phyloP scores from a whole-genome alignment of 805 yeast genomes.

The Yarrowia sp. region DNA sequence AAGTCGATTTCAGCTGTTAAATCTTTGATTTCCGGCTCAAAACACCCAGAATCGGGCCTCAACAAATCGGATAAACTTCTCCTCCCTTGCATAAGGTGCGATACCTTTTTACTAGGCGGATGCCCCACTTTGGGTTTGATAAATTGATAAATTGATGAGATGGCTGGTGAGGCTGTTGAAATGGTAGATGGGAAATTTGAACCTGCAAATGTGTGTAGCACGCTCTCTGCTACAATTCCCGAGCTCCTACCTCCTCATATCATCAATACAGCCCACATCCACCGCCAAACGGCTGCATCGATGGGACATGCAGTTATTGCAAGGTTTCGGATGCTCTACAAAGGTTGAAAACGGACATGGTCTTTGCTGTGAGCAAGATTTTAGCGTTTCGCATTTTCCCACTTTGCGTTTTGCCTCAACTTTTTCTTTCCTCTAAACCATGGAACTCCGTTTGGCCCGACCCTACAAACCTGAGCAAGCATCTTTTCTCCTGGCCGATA shows the following conservation, averaged over 20 bases:
- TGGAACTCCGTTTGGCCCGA: too few species aligned
- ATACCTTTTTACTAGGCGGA: not conserved
- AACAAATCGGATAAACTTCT: not conserved
- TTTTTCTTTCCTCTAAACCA: not conserved
- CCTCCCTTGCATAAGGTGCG: constrained; percentile 1
- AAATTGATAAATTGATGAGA: too few species aligned
- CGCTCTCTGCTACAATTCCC: too few species aligned
- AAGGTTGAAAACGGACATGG: not conserved
- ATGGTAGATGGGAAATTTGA: too few species aligned
- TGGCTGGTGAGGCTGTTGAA: too few species aligned
- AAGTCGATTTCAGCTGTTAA: not conserved
- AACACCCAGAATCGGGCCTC: not conserved
- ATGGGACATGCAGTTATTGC: not conserved
- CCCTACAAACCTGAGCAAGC: too few species aligned
- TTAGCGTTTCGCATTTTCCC: not conserved
- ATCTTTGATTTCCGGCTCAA: not conserved
- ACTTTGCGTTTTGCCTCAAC: not conserved
- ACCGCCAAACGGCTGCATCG: not conserved
- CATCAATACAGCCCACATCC: too few species aligned
- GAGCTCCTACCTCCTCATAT: too few species aligned
- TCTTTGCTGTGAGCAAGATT: constrained; percentile 2
- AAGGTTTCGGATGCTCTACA: not conserved
- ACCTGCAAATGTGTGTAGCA: too few species aligned
- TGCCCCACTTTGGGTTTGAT: not conserved
- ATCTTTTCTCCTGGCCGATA: too few species aligned